phyloP scores from a whole-genome alignment of 805 yeast species.

The Cyberlindnera subsufficiens region DNA sequence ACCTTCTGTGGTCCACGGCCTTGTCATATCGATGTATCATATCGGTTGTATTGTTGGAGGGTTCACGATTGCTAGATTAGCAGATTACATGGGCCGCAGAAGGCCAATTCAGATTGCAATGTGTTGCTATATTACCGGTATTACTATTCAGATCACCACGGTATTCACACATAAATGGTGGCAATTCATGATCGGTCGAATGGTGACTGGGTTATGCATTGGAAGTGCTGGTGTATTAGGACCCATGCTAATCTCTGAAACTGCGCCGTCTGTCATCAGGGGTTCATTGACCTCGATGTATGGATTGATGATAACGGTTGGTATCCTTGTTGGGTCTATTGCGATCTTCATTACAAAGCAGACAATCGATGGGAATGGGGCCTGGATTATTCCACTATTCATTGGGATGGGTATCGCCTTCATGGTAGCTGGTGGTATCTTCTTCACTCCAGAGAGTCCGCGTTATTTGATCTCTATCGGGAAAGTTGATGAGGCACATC shows the following conservation, averaged over 20 bases:
- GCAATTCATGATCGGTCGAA: slow-evolving; percentile 60
- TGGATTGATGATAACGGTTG: slow-evolving; percentile 59
- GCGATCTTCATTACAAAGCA: slow-evolving; percentile 48
- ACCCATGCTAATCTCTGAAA: slow-evolving; percentile 65
- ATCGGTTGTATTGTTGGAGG: slow-evolving; percentile 73
- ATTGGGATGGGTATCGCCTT: slow-evolving; percentile 35
- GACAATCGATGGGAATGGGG: slow-evolving; percentile 34
- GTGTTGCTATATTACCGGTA: slow-evolving; percentile 53
- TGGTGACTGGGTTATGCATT: slow-evolving; percentile 66
- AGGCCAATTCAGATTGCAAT: slow-evolving; percentile 48
- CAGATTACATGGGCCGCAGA: slow-evolving; percentile 59
- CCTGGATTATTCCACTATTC: slow-evolving; percentile 67
- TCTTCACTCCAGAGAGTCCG: slow-evolving; percentile 65
- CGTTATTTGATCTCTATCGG: slow-evolving; percentile 47
- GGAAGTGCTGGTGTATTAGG: slow-evolving; percentile 70
- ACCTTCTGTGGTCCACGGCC: slow-evolving; percentile 27
- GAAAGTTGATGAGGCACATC: slow-evolving; percentile 47
- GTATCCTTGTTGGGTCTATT: slow-evolving; percentile 64
- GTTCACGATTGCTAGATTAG: slow-evolving; percentile 48
- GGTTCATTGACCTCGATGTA: slow-evolving; percentile 62
- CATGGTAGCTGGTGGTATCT: slow-evolving; percentile 53
- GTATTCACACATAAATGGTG: slow-evolving; percentile 42
- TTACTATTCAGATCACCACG: slow-evolving; percentile 52
- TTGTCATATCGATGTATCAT: slow-evolving; percentile 51
- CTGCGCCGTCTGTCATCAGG: slow-evolving; percentile 59